These are phyloP conservation scores for Thermomyces lanuginosus DNA, from an alignment of 2,329 filamentous ascomycete species.

Conservation along the genomic window DNA sequence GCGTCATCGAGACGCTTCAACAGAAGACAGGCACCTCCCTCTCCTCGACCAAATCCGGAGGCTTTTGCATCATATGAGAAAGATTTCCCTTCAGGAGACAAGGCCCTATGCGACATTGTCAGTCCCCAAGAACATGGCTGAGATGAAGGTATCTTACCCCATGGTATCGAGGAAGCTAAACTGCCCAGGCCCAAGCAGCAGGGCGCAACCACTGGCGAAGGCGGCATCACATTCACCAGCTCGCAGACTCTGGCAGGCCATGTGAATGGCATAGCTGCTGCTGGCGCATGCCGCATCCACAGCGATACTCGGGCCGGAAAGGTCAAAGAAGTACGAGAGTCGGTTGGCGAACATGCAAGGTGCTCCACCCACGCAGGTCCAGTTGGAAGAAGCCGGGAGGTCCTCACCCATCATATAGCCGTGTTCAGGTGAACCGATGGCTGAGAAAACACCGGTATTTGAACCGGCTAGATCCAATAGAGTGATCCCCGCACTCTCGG, in stretches of 20 bases:
- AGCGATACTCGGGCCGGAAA: constrained; percentile 13
- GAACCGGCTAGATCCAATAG: constrained; percentile 13
- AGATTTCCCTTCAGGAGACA: constrained; percentile 13
- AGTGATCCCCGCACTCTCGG: constrained; percentile 24
- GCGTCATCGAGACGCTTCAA: constrained; percentile 31
- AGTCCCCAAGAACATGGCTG: background rate
- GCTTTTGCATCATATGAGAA: constrained; percentile 27
- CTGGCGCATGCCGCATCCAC: constrained; percentile 16
- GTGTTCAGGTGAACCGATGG: background rate
- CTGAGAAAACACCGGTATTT: constrained; percentile 8
- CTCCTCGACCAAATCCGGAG: constrained; percentile 34
- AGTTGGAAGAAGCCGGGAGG: constrained; percentile 1
- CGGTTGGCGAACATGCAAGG: constrained; percentile 10
- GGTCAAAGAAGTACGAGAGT: constrained; percentile 17
- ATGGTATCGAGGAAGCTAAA: constrained; percentile 6
- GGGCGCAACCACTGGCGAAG: constrained; percentile 8
- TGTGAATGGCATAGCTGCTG: constrained; percentile 12
- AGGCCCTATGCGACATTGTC: constrained; percentile 5
- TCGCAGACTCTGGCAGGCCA: constrained; percentile 13
- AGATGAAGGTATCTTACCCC: background rate
- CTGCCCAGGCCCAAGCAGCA: constrained; percentile 4
- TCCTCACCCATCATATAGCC: constrained; percentile 4
- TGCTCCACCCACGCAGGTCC: constrained; percentile 1
- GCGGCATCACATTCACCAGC: constrained; percentile 11
- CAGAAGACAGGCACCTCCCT: constrained; percentile 28